Evolutionary conservation across 768 basidiomycete species (phyloP).

Genomic region (Lentinula lateritia): DNA sequence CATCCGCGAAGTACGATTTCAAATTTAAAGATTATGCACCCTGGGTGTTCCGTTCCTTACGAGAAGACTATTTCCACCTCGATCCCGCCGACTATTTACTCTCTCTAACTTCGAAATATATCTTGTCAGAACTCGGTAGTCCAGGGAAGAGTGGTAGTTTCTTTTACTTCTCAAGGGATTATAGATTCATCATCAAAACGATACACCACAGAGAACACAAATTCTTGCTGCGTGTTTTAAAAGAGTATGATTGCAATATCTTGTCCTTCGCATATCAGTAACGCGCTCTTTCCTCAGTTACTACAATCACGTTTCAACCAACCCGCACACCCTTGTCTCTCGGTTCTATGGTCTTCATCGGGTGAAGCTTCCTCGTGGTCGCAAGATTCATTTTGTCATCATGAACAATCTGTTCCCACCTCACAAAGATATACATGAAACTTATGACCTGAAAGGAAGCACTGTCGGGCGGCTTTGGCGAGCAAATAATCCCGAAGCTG

Average conservation of each 20-base stretch:
- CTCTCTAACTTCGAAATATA: conserved; percentile 95
- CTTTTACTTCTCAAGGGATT: conserved; percentile 98
- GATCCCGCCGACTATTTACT: conserved; percentile 98
- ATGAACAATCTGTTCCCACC: conserved; percentile 99
- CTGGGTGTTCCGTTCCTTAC: conserved; percentile 93
- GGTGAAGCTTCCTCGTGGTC: conserved; percentile 89
- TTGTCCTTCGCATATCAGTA: not conserved
- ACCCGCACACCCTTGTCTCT: conserved; percentile 91
- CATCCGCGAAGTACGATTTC: conserved; percentile 97
- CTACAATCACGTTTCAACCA: conserved; percentile 77
- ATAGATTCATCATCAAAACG: conserved; percentile 99
- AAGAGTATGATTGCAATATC: conserved; percentile 21
- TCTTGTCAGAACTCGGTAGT: conserved; percentile 94
- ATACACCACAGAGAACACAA: conserved; percentile 93
- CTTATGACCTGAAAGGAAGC: conserved; percentile 94
- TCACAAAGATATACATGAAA: conserved; percentile 96
- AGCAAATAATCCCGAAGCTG: not conserved
- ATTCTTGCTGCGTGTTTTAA: conserved; percentile 82
- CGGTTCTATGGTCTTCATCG: conserved; percentile 97
- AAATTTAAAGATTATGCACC: conserved; percentile 99
- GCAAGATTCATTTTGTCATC: conserved; percentile 98
- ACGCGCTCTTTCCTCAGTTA: conserved; percentile 31
- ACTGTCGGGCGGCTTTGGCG: conserved; percentile 68
- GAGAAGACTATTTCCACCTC: conserved; percentile 91
- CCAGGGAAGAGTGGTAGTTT: conserved; percentile 98